Evolutionary conservation across 768 basidiomycete species (phyloP).

Genomic region (Rhodosporidiobolus sp.): DNA sequence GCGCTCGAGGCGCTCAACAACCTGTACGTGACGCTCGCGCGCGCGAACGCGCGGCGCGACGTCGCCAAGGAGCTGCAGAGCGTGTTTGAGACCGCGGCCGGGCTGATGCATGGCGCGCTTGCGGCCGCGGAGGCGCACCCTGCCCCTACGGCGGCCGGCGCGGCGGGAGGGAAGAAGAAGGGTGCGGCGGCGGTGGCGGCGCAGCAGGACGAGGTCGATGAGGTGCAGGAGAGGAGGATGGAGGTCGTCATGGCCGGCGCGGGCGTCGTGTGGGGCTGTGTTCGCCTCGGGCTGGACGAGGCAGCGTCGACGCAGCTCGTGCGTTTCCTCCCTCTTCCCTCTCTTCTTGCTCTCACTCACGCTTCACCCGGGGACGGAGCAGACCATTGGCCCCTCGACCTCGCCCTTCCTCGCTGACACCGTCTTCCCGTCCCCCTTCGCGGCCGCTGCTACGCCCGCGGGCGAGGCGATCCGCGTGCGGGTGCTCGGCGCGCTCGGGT

Average conservation of each 20-base stretch:
- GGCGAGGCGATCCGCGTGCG: constrained; percentile 42
- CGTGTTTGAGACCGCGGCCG: constrained; percentile 27
- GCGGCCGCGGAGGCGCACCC: neutral
- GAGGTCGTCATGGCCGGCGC: constrained; percentile 46
- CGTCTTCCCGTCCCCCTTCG: constrained; percentile 31
- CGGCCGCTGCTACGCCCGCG: constrained; percentile 26
- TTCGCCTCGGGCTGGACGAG: constrained; percentile 42
- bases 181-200: constrained; percentile 28
- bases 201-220: constrained; percentile 37
- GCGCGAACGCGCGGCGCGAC: constrained; percentile 28
- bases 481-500: constrained; percentile 48
- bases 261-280: constrained; percentile 43
- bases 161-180: constrained; percentile 34
- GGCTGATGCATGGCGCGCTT: constrained; percentile 16
- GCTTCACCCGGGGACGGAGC: neutral
- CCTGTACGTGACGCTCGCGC: constrained; percentile 50
- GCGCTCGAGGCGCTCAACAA: constrained; percentile 54
- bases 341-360: too few species aligned
- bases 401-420: constrained; percentile 31
- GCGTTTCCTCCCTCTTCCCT: neutral
- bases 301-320: constrained; percentile 9
- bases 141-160: constrained; percentile 8
- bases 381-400: constrained; percentile 24
- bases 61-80: constrained; percentile 20
- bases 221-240: constrained; percentile 46